Evolutionary conservation across 148 eudicot species (phyloP), one percentile per base, ranked within the genome.

Genomic region (Beta vulgaris): DNA sequence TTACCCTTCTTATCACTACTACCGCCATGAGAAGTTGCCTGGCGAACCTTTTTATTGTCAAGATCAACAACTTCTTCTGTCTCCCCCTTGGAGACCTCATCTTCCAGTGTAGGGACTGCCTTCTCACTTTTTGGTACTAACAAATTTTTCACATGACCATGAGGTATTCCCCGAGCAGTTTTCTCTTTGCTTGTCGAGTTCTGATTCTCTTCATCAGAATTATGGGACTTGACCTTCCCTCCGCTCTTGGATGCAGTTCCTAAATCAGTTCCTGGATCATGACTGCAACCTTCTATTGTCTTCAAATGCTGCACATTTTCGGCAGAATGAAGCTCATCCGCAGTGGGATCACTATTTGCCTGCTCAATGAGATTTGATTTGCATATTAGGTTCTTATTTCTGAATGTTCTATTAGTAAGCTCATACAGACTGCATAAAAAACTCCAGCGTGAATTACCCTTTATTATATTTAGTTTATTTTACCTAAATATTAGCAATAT

Each of bases 241-340:
- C 78, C 83, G 66, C 75, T 82, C 78, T 75, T 76, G 65, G 62
- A 79, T 64, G 73, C 71, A 76, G 54, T 36, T 74, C 49, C 78
- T 35, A 61, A 64, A 60, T 76, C 84, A 18, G 72, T 74, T 53
- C 43, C 74, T 46, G 53, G 59, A 69, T 13, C 76, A 64, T 31
- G 69, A 76, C 63, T 58, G 76, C 60, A 42, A 53, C 3, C 71
- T 65, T 62, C 79, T 66, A 82, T 48, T 57, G 81, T 74, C 77
- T 79, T 81, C 74, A 57, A 71, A 59, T 74, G 63, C 55, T 81
- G 77, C 43, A 46, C 69, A 67, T 76, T 35, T 13, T 29, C 54
- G 23, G 44, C 62, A 77, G 58, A 26, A 18, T n/a, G 46, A 60
- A 25, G 39, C 71, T 44, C 61, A 23, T 76, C 77, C 9, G 39